A percentile compares a stretch with the other conserved stretches of the same genome.
Evolutionary conservation across 2,329 filamentous ascomycete species (phyloP).

Genomic region (Colletotrichum truncatum): DNA sequence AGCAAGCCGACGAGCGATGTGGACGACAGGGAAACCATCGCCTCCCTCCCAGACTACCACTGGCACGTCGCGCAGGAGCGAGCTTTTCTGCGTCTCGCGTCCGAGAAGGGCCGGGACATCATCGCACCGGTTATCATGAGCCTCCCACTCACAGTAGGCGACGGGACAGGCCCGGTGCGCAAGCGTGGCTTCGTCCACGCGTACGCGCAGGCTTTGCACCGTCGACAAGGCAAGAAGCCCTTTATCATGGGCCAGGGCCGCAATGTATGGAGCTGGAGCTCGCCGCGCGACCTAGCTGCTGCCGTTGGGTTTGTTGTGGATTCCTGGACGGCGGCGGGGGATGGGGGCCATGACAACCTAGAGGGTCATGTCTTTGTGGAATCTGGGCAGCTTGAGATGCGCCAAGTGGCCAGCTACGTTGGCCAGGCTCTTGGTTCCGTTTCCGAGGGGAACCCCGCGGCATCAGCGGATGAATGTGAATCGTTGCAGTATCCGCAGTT

Average conservation of each 20-base stretch:
- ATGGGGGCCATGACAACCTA: background rate
- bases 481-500: slow-evolving; percentile 2
- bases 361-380: background rate
- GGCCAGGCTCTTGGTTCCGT: background rate
- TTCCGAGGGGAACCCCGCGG: too few relatives aligned
- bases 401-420: background rate
- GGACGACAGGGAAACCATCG: background rate
- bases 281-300: background rate
- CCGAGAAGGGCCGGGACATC: background rate
- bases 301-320: background rate
- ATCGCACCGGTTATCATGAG: background rate
- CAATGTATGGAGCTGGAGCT: slow-evolving; percentile 1
- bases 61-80: slow-evolving; percentile 7
- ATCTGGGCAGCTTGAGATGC: background rate
- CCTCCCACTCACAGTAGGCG: slow-evolving; percentile 2
- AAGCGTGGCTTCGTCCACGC: background rate
- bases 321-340: background rate
- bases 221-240: background rate
- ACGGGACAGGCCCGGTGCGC: slow-evolving; percentile 2
- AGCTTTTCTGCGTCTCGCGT: background rate
- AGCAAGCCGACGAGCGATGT: background rate
- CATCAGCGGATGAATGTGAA: background rate
- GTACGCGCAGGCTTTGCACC: background rate
- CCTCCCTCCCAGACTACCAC: background rate
- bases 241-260: background rate